Evolutionary conservation across 2,329 filamentous ascomycete genomes (phyloP).

Genomic region (Beauveria brongniartii): DNA sequence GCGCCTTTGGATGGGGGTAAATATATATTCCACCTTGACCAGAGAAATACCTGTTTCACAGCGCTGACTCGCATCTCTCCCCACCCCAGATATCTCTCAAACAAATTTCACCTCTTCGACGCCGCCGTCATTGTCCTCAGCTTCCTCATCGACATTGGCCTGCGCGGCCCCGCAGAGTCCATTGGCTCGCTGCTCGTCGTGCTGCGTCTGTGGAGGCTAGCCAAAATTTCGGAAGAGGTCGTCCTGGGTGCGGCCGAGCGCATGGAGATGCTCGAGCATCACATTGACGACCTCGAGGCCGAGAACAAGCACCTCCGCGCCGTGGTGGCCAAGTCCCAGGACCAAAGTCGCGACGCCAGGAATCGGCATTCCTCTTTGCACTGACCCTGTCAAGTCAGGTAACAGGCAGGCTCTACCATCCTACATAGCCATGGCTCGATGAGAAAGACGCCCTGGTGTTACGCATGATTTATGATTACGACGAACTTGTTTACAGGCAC

Average conservation of each 20-base stretch:
- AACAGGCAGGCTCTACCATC: background rate
- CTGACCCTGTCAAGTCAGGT: background rate
- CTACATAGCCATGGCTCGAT: background rate
- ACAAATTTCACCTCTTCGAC: slow-evolving; percentile 57
- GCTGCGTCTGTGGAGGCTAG: slow-evolving; percentile 58
- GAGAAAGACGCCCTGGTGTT: background rate
- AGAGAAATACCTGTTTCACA: background rate
- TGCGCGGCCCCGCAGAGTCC: slow-evolving; percentile 52
- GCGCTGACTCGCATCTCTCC: background rate
- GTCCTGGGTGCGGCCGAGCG: slow-evolving; percentile 54
- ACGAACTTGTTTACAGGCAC: background rate
- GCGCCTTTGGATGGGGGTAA: slow-evolving; percentile 53
- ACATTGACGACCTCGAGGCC: slow-evolving; percentile 42
- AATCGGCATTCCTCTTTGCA: background rate
- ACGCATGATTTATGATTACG: background rate
- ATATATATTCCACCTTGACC: slow-evolving; percentile 16
- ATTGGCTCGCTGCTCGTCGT: slow-evolving; percentile 59
- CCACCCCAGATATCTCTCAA: slow-evolving; percentile 42
- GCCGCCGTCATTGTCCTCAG: slow-evolving; percentile 52
- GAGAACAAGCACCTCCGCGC: slow-evolving; percentile 29
- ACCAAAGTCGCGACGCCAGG: background rate
- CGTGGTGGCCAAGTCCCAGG: background rate
- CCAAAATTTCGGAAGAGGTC: slow-evolving; percentile 64
- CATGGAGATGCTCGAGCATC: slow-evolving; percentile 47
- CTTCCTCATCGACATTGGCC: slow-evolving; percentile 54